A percentile compares a stretch with the other conserved stretches of the same genome.
phyloP scores from a whole-genome alignment of 148 eudicot genomes.

The Persicaria tinctoria region DNA sequence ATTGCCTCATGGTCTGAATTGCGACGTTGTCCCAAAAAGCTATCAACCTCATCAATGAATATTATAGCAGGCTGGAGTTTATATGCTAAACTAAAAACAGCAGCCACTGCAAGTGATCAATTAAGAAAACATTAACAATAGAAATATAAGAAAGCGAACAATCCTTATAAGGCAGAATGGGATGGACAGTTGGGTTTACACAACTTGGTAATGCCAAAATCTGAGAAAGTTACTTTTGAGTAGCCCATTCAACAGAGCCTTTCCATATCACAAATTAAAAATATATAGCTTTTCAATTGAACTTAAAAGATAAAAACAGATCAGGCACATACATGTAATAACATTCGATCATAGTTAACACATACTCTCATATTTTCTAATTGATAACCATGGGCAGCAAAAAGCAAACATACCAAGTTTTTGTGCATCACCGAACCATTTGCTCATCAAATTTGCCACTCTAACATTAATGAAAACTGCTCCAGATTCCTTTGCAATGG shows the following conservation, averaged over 20 bases:
- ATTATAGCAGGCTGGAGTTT: slow-evolving; percentile 96
- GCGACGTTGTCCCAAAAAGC: slow-evolving; percentile 89
- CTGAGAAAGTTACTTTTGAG: neutral
- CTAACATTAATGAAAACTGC: slow-evolving; percentile 94
- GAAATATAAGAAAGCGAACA: neutral
- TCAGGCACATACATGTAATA: neutral
- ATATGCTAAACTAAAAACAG: slow-evolving; percentile 88
- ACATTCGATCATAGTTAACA: neutral
- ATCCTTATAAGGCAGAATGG: slow-evolving; percentile 1
- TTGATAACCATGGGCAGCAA: neutral
- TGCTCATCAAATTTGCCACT: slow-evolving; percentile 89
- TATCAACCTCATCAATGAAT: slow-evolving; percentile 90
- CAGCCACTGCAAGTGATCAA: slow-evolving; percentile 59
- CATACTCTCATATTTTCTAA: neutral
- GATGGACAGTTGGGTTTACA: neutral
- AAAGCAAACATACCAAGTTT: slow-evolving; percentile 62
- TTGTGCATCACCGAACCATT: slow-evolving; percentile 98
- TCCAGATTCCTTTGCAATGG: slow-evolving; percentile 97
- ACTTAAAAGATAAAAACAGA: neutral
- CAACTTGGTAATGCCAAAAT: neutral
- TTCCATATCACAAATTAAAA: neutral
- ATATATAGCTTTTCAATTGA: neutral
- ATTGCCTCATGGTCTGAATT: slow-evolving; percentile 75
- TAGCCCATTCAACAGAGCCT: neutral
- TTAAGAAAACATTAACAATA: neutral